Conservation (phyloP, 768 basidiomycete genomes). For the Pholiota molesta region DNA sequence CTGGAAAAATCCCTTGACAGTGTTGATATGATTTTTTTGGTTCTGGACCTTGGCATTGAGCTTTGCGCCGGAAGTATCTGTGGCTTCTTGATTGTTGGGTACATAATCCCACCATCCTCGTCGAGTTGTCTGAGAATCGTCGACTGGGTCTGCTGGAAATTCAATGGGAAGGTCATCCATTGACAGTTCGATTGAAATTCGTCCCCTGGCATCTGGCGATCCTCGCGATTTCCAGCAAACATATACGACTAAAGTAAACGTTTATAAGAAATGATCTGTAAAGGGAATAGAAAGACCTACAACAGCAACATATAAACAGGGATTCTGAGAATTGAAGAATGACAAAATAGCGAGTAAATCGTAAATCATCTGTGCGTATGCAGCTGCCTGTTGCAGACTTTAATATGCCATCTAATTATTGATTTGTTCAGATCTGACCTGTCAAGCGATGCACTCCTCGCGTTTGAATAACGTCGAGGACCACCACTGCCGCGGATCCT, state of each 20-base stretch:
- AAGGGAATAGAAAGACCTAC: constrained; percentile 38
- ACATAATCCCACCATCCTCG: constrained; percentile 64
- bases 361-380: constrained; percentile 34
- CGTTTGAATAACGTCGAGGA: constrained; percentile 43
- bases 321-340: constrained; percentile 55
- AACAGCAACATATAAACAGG: constrained; percentile 61
- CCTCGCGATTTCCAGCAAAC: constrained; percentile 57
- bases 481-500: constrained; percentile 42
- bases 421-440: constrained; percentile 34
- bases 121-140: constrained; percentile 26
- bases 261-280: background rate
- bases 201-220: constrained; percentile 53
- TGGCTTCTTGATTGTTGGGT: constrained; percentile 26
- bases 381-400: constrained; percentile 49
- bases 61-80: background rate
- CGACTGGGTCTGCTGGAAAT: constrained; percentile 27
- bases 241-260: constrained; percentile 44
- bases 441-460: constrained; percentile 47
- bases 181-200: constrained; percentile 54
- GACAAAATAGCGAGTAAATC: constrained; percentile 44
- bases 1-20: constrained; percentile 8
- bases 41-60: background rate
- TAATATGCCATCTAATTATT: background rate
- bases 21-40: background rate
- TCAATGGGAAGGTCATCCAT: constrained; percentile 42